A percentile compares a stretch with the other conserved stretches of the same genome.
phyloP scores from a whole-genome alignment of 805 yeast genomes.

The Yamadazyma olivae region DNA sequence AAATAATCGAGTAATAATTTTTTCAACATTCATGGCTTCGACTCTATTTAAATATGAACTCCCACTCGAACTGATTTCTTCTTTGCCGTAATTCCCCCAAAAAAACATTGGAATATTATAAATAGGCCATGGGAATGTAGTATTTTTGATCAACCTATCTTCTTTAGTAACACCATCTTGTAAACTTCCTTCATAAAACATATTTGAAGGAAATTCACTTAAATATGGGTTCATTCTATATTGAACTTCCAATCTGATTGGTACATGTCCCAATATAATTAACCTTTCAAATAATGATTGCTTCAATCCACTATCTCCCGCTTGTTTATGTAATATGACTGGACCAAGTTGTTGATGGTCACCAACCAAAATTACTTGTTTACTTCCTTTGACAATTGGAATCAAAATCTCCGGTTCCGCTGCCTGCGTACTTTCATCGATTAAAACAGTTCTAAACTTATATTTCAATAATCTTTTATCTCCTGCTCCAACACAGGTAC shows the following conservation, averaged over 20 bases:
- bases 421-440: conserved; percentile 94
- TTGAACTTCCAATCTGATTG: conserved; percentile 85
- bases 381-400: conserved; percentile 86
- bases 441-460: conserved; percentile 72
- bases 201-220: conserved; percentile 83
- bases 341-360: conserved; percentile 97
- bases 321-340: conserved; percentile 73
- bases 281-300: conserved; percentile 88
- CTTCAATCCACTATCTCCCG: conserved; percentile 81
- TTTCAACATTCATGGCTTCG: conserved; percentile 87
- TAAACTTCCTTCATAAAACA: conserved; percentile 88
- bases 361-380: conserved; percentile 87
- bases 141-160: conserved; percentile 53
- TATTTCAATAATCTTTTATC: conserved; percentile 57
- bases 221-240: conserved; percentile 92
- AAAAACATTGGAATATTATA: conserved; percentile 89
- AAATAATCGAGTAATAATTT: conserved; percentile 67
- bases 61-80: conserved; percentile 81
- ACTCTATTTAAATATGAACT: conserved; percentile 79
- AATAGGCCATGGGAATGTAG: conserved; percentile 90
- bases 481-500: conserved; percentile 93
- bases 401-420: conserved; percentile 89
- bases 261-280: conserved; percentile 76
- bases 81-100: conserved; percentile 87
- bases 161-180: conserved; percentile 88